Conservation (phyloP, 441 rosid species). For the Biscutella laevigata region DNA sequence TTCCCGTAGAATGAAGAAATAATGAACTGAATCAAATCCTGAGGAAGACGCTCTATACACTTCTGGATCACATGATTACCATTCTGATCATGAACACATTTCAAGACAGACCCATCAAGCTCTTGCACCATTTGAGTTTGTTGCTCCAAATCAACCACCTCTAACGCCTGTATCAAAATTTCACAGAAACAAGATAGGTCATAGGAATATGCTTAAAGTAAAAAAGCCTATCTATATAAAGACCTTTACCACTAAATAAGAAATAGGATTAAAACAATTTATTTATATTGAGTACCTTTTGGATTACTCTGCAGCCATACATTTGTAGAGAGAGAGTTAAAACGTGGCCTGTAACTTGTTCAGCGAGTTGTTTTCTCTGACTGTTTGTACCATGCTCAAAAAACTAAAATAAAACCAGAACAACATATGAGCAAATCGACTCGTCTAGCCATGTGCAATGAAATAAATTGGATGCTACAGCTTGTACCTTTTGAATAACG, state of each 20-base stretch:
- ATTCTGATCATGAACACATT: constrained; percentile 92
- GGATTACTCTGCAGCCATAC: constrained; percentile 98
- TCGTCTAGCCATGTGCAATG: background rate
- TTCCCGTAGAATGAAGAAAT: constrained; percentile 74
- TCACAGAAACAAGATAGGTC: background rate
- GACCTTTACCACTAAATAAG: background rate
- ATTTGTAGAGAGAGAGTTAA: constrained; percentile 85
- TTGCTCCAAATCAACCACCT: constrained; percentile 71
- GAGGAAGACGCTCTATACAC: constrained; percentile 84
- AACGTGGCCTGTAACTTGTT: constrained; percentile 71
- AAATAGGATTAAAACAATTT: background rate
- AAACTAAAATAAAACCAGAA: constrained; percentile 46
- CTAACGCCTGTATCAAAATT: constrained; percentile 62
- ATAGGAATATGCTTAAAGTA: background rate
- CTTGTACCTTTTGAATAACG: constrained; percentile 79
- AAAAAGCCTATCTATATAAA: background rate
- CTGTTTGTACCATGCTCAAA: constrained; percentile 77
- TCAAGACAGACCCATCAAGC: constrained; percentile 79
- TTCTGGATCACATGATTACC: constrained; percentile 97
- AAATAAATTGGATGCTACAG: constrained; percentile 11
- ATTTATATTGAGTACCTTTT: constrained; percentile 48
- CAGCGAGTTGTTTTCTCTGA: constrained; percentile 73
- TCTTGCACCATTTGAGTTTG: constrained; percentile 67
- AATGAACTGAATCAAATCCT: constrained; percentile 65
- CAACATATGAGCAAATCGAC: constrained; percentile 11